These are phyloP conservation scores for Cystobasidium onofrii DNA, from an alignment of 768 basidiomycete species.

Conservation along the genomic window DNA sequence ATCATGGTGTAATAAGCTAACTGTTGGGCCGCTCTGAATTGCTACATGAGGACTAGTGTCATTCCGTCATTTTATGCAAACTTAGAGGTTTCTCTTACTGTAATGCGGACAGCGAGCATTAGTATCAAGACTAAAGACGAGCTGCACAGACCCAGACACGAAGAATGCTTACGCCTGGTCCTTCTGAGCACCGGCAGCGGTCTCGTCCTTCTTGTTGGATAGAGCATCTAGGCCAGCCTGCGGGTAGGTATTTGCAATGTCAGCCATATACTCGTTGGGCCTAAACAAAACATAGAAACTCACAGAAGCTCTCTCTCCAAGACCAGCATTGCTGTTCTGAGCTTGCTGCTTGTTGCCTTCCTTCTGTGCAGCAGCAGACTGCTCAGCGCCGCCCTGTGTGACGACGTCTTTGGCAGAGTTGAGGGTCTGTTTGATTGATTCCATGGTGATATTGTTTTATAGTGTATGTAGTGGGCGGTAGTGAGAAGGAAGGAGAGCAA, in stretches of 20 bases:
- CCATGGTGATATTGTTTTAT: background rate
- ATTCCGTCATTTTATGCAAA: background rate
- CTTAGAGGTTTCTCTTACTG: background rate
- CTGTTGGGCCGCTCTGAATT: background rate
- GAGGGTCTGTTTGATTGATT: background rate
- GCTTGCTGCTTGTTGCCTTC: conserved; percentile 21
- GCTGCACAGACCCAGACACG: no score
- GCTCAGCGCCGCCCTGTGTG: background rate
- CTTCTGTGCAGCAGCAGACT: conserved; percentile 8
- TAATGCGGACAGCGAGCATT: background rate
- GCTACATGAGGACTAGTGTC: background rate
- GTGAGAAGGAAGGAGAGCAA: background rate
- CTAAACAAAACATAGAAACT: no score
- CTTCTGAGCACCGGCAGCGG: conserved; percentile 23
- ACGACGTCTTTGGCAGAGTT: background rate
- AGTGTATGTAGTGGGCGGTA: background rate
- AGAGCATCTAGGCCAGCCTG: conserved; percentile 10
- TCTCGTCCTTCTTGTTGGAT: conserved; percentile 25
- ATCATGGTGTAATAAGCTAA: no score
- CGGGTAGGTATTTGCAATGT: no score
- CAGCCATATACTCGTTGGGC: no score
- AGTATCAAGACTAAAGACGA: no score
- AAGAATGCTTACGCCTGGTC: background rate
- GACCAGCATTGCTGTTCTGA: conserved; percentile 19
- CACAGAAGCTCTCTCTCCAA: conserved; percentile 15